phyloP scores from a whole-genome alignment of 441 rosid genomes.

The Cnidoscolus chayamansa region DNA sequence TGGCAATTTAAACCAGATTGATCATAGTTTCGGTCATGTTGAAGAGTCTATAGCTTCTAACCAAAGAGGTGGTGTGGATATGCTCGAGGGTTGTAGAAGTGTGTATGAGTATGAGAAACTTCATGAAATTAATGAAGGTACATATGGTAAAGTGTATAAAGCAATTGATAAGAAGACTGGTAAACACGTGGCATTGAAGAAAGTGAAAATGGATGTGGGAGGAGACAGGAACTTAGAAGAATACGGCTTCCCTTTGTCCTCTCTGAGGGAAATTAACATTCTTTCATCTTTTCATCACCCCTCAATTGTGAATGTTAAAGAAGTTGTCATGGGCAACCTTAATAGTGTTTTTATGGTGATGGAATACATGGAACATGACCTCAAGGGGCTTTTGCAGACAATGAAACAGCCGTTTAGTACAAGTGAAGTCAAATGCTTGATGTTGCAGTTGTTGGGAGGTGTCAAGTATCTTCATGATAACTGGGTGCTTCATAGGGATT shows the following conservation, averaged over 20 bases:
- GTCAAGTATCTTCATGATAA: conserved; percentile 81
- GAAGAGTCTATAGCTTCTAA: conserved; percentile 30
- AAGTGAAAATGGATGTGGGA: conserved; percentile 65
- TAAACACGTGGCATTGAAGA: conserved; percentile 77
- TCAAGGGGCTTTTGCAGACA: conserved; percentile 60
- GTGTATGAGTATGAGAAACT: conserved; percentile 70
- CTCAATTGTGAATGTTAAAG: conserved; percentile 68
- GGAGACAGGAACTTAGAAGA: conserved; percentile 37
- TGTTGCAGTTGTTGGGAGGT: conserved; percentile 77
- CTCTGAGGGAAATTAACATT: conserved; percentile 83
- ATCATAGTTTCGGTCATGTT: neutral
- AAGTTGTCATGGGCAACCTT: conserved; percentile 62
- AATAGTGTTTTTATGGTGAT: conserved; percentile 77
- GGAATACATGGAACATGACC: conserved; percentile 92
- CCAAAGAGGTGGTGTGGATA: conserved; percentile 42
- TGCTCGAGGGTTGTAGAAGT: conserved; percentile 65
- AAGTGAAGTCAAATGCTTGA: conserved; percentile 82
- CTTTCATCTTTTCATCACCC: conserved; percentile 67
- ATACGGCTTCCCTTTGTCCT: conserved; percentile 62
- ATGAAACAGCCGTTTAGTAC: conserved; percentile 75
- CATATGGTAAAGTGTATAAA: conserved; percentile 81
- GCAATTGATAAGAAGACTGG: conserved; percentile 73
- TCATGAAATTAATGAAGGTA: conserved; percentile 76
- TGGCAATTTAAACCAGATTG: conserved; percentile 17
- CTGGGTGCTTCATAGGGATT: conserved; percentile 88